A percentile compares a stretch with the other conserved stretches of the same genome.
phyloP scores from a whole-genome alignment of 768 basidiomycete species.

The Filobasidium floriforme region DNA sequence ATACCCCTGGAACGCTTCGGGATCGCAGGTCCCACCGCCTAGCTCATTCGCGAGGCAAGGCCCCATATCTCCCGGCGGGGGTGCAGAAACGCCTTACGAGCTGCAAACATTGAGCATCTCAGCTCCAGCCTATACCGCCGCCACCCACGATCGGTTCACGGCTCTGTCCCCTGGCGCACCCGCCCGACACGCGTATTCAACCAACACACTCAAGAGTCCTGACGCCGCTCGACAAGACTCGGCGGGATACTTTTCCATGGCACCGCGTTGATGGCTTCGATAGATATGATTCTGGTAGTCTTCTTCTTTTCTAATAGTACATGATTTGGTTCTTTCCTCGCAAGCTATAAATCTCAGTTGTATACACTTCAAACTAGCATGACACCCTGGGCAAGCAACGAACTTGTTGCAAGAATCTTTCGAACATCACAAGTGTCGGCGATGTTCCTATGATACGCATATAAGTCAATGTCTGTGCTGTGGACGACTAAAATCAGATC shows the following conservation, averaged over 20 bases:
- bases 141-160: background rate
- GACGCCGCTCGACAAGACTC: background rate
- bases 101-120: conserved; percentile 1
- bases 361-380: no score
- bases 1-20: background rate
- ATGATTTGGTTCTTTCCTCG: no score
- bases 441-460: background rate
- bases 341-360: no score
- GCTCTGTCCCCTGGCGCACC: background rate
- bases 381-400: no score
- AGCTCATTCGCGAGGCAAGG: background rate
- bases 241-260: background rate
- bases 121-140: background rate
- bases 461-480: background rate
- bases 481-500: background rate
- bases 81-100: background rate
- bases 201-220: background rate
- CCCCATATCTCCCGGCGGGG: background rate
- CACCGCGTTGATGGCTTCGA: background rate
- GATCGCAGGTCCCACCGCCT: background rate
- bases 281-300: background rate
- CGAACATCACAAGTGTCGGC: background rate
- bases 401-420: no score
- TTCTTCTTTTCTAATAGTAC: no score
- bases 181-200: background rate